Conservation (phyloP, 345 rosid species). For the Eucalyptus sp. region DNA sequence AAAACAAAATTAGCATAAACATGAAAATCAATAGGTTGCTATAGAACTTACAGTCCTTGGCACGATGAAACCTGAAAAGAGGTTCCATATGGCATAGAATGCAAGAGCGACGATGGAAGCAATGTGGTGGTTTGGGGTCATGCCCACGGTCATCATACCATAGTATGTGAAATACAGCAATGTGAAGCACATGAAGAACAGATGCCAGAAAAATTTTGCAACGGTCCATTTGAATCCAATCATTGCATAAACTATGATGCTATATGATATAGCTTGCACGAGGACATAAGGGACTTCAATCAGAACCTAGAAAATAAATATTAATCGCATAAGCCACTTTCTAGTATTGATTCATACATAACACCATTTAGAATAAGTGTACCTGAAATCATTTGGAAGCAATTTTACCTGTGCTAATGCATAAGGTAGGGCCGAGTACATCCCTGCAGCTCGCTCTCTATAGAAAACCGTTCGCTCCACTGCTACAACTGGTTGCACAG, state of each 20-base stretch:
- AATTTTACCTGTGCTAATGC: slow-evolving; percentile 33
- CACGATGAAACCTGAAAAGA: slow-evolving; percentile 31
- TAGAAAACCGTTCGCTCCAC: slow-evolving; percentile 38
- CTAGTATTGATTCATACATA: neutral
- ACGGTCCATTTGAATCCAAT: slow-evolving; percentile 28
- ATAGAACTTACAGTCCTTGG: slow-evolving; percentile 15
- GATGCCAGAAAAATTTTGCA: slow-evolving; percentile 30
- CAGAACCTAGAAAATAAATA: slow-evolving; percentile 1
- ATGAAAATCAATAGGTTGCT: neutral
- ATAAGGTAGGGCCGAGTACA: slow-evolving; percentile 39
- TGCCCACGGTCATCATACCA: slow-evolving; percentile 33
- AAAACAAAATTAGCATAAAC: neutral
- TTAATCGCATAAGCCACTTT: neutral
- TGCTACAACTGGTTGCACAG: slow-evolving; percentile 29
- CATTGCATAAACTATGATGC: slow-evolving; percentile 21
- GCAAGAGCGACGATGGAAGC: slow-evolving; percentile 15
- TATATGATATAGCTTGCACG: slow-evolving; percentile 12
- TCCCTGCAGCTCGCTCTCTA: slow-evolving; percentile 40
- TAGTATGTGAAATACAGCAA: slow-evolving; percentile 33
- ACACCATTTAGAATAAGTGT: neutral
- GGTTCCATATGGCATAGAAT: slow-evolving; percentile 24
- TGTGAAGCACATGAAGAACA: slow-evolving; percentile 33
- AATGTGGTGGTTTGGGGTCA: slow-evolving; percentile 30
- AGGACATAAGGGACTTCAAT: slow-evolving; percentile 28
- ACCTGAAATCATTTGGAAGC: neutral